Base-by-base conservation (phyloP, 2,329 filamentous ascomycete genomes). In the Aspergillus phoenicis region DNA sequence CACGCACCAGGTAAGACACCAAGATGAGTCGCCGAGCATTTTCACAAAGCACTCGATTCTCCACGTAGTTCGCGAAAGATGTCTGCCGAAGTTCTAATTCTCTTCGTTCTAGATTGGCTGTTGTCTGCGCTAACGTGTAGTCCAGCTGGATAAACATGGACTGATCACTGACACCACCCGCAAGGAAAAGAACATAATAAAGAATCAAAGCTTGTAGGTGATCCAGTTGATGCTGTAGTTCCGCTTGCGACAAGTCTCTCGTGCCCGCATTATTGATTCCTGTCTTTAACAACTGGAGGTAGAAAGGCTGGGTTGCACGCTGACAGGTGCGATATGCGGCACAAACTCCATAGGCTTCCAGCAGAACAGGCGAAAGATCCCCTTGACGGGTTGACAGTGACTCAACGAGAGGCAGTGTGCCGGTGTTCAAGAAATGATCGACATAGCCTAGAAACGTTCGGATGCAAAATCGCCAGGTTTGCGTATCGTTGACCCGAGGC, bases 1-100 rank as follows among this genome's bases (percentile, higher is more conserved):
- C 58, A 2, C 58, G 58, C 49, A 54, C 58, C 11, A 59, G 28
- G 28, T 59, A 59, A 1, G 58, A 59, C 8, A 55, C 26, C 6
- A 59, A 15, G 17, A 59, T 20, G 2, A 59, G 51, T n/a, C 33
- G 52, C 7, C 58, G 43, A 6, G 41, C 20, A 41, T 33, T 43
- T 10, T 55, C 58, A 20, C 52, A 55, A 1, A 54, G 8, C 28
- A 30, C 13, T 22, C 8, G 28, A 24, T 11, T 20, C 22, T 45
- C 33, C 5, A 26, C 17, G 17, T 11, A 6, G 22, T 36, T 0
- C n/a, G 15, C 0, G 39, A 20, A 10, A 11, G 38, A 1, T 5
- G 17, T 17, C 15, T 47, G 55, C 7, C 28, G 55, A 15, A 33
- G n/a, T 47, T 28, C 26, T 13, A 49, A 28, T 26, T 38, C 41